Evolutionary conservation across 2,329 filamentous ascomycete genomes (phyloP).

Genomic region (Cladosporium phlei): DNA sequence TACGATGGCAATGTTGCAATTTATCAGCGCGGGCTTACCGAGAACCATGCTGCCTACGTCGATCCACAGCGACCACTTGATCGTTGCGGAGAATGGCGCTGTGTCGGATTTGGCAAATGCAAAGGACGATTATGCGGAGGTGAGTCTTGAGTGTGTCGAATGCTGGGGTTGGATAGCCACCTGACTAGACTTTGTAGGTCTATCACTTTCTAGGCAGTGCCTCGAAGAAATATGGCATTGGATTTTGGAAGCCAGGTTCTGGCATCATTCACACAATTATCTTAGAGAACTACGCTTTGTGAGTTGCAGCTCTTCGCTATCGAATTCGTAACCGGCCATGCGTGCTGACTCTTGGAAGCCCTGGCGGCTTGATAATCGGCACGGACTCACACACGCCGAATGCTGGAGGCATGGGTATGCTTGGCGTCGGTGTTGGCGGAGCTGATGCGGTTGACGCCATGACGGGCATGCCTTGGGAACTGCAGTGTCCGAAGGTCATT

Average conservation of each 20-base stretch:
- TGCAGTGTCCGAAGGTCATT: constrained; percentile 95
- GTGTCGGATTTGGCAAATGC: constrained; percentile 88
- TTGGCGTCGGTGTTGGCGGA: constrained; percentile 89
- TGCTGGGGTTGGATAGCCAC: constrained; percentile 5
- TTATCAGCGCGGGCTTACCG: constrained; percentile 98
- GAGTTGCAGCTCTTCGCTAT: no score
- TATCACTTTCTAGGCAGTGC: constrained; percentile 93
- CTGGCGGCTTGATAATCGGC: constrained; percentile 93
- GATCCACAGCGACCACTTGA: constrained; percentile 98
- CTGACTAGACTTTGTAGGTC: constrained; percentile 93
- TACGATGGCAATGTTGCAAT: constrained; percentile 99
- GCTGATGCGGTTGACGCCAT: constrained; percentile 98
- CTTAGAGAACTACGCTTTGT: constrained; percentile 95
- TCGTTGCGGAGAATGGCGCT: constrained; percentile 91
- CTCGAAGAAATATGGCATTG: constrained; percentile 99
- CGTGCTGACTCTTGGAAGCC: constrained; percentile 40
- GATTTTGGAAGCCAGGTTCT: constrained; percentile 98
- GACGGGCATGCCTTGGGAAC: constrained; percentile 93
- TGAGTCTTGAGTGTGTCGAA: background rate
- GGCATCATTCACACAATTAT: constrained; percentile 99
- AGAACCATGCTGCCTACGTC: constrained; percentile 89
- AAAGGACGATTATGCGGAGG: constrained; percentile 37
- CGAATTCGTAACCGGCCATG: background rate
- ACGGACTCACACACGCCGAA: constrained; percentile 98
- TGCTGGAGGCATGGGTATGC: constrained; percentile 90